These are phyloP conservation scores for Samsoniella hepiali DNA, from an alignment of 2,329 filamentous ascomycete genomes.

Conservation along the genomic window DNA sequence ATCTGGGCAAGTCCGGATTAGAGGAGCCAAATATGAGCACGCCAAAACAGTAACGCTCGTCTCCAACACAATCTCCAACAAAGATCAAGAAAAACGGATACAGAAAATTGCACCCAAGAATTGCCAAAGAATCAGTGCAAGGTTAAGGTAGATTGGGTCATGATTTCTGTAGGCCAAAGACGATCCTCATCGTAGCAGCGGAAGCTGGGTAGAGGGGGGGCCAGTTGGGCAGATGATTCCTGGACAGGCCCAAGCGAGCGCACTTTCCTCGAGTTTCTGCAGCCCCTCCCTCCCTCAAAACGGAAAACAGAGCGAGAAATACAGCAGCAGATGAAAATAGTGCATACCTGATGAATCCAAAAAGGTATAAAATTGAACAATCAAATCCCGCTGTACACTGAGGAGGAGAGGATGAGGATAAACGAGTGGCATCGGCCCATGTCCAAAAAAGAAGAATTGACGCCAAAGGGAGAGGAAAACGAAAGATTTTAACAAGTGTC, in stretches of 20 bases:
- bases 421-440: conserved; percentile 4
- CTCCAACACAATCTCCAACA: conserved; percentile 12
- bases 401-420: neutral
- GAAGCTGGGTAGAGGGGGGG: neutral
- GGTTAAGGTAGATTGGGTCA: neutral
- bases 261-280: conserved; percentile 8
- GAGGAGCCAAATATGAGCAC: neutral
- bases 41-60: conserved; percentile 11
- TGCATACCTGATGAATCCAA: conserved; percentile 14
- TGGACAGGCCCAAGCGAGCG: neutral
- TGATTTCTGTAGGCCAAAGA: neutral
- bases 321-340: neutral
- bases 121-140: conserved; percentile 6
- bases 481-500: neutral
- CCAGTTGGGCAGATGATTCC: neutral
- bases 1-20: conserved; percentile 16
- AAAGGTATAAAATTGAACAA: neutral
- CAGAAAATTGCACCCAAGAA: conserved; percentile 7
- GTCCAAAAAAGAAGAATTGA: conserved; percentile 6
- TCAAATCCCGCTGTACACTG: conserved; percentile 6
- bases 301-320: conserved; percentile 4
- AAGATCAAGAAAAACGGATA: conserved; percentile 10
- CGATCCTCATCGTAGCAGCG: neutral
- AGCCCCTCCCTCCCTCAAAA: conserved; percentile 3
- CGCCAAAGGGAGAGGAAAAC: neutral